These are phyloP conservation scores for Oryza meyeriana DNA, from an alignment of 176 grass and related monocot genomes.

Conservation along the genomic window DNA sequence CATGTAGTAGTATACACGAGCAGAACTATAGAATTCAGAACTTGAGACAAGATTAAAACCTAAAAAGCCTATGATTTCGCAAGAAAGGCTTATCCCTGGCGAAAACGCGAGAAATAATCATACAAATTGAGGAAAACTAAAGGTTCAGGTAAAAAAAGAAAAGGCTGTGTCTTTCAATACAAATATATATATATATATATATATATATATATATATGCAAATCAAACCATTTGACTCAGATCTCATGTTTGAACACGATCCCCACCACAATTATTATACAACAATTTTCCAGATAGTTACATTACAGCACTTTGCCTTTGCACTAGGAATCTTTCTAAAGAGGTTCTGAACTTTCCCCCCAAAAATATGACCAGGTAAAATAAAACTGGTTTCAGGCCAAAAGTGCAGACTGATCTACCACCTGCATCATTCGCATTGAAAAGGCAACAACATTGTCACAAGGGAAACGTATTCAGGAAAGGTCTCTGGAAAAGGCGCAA, in stretches of 20 bases:
- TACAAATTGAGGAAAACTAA: neutral
- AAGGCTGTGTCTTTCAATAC: neutral
- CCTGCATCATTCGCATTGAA: constrained; percentile 18
- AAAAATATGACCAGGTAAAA: constrained; percentile 40
- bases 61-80: neutral
- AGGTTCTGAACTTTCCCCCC: neutral
- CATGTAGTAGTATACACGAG: neutral
- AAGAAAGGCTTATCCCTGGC: neutral
- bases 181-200: too few relatives aligned
- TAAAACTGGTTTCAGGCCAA: constrained; percentile 27
- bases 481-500: neutral
- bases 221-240: neutral
- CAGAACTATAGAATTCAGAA: neutral
- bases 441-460: neutral
- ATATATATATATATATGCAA: too few relatives aligned
- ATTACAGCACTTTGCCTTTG: neutral
- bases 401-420: constrained; percentile 2
- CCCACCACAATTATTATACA: neutral
- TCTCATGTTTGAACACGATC: constrained; percentile 18
- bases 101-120: neutral
- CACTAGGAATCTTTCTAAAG: constrained; percentile 18
- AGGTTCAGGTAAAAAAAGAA: constrained; percentile 1
- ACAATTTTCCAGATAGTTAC: neutral
- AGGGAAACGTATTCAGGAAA: neutral
- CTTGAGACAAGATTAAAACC: neutral